phyloP scores from a whole-genome alignment of 2,329 filamentous ascomycete genomes.

The Akanthomyces uredinophilus region DNA sequence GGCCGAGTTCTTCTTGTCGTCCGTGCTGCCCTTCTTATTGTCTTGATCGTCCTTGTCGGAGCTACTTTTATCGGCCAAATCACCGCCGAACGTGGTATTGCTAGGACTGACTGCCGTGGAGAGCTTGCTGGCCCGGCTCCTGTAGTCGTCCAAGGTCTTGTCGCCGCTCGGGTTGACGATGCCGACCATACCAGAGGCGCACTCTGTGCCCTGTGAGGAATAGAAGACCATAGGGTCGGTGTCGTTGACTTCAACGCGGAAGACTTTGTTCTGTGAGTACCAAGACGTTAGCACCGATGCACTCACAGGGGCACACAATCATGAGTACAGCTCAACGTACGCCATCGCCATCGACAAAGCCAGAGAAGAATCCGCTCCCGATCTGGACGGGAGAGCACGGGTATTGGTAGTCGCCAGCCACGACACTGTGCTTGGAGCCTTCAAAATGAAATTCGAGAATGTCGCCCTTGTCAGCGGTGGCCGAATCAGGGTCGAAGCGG shows the following conservation, averaged over 20 bases:
- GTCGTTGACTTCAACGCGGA: slow-evolving; percentile 29
- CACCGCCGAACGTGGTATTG: slow-evolving; percentile 25
- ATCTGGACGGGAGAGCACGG: slow-evolving; percentile 30
- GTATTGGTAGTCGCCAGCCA: slow-evolving; percentile 29
- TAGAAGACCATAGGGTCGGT: slow-evolving; percentile 33
- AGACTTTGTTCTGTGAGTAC: slow-evolving; percentile 27
- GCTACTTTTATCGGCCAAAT: slow-evolving; percentile 23
- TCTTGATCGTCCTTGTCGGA: slow-evolving; percentile 13
- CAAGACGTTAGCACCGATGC: not conserved
- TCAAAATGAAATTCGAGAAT: slow-evolving; percentile 34
- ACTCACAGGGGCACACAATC: too few species aligned
- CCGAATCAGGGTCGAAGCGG: slow-evolving; percentile 29
- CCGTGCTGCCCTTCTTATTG: slow-evolving; percentile 3
- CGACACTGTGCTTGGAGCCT: slow-evolving; percentile 34
- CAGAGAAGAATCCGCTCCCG: slow-evolving; percentile 35
- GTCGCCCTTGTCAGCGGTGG: slow-evolving; percentile 30
- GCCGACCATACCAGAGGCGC: slow-evolving; percentile 35
- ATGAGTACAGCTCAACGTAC: slow-evolving; percentile 21
- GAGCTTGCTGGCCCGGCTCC: slow-evolving; percentile 24
- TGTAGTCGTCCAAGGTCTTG: slow-evolving; percentile 29
- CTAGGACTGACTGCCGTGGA: slow-evolving; percentile 25
- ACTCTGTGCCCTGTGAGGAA: slow-evolving; percentile 35
- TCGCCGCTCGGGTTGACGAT: slow-evolving; percentile 31
- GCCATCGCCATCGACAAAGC: slow-evolving; percentile 26
- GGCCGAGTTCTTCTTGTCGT: slow-evolving; percentile 18